Evolutionary conservation across 179 eudicot genomes (phyloP).

Genomic region (Spergularia azorica): DNA sequence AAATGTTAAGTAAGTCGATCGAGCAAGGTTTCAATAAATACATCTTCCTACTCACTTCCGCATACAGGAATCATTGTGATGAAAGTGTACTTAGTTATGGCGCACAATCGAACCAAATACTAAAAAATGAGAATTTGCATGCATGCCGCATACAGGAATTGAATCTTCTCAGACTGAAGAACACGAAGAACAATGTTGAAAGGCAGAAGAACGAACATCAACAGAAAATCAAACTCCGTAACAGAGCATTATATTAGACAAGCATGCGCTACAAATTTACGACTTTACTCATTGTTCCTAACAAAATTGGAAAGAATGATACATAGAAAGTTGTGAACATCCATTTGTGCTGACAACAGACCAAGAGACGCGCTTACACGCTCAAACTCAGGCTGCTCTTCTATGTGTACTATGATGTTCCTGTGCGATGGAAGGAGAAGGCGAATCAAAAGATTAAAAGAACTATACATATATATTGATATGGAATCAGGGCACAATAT

Average conservation of each 20-base stretch:
- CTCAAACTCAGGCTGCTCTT: slow-evolving; percentile 21
- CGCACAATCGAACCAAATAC: no score
- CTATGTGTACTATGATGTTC: slow-evolving; percentile 1
- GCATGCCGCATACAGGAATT: no score
- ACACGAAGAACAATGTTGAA: no score
- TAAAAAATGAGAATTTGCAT: no score
- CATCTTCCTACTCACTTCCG: no score
- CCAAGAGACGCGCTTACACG: slow-evolving; percentile 26
- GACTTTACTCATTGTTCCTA: background rate
- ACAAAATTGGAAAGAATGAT: slow-evolving; percentile 22
- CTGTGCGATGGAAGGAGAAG: background rate
- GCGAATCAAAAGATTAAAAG: background rate
- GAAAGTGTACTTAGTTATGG: no score
- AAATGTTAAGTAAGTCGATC: no score
- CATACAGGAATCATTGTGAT: no score
- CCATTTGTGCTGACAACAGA: background rate
- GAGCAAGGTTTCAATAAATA: no score
- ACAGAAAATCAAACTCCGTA: background rate
- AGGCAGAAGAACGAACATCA: background rate
- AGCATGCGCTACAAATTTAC: background rate
- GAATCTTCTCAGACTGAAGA: no score
- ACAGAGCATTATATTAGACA: background rate
- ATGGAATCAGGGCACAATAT: slow-evolving; percentile 9
- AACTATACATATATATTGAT: slow-evolving; percentile 30
- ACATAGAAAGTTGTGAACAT: slow-evolving; percentile 20